phyloP scores from a whole-genome alignment of 2,329 filamentous ascomycete species.

The Ilyonectria mors-panacis region DNA sequence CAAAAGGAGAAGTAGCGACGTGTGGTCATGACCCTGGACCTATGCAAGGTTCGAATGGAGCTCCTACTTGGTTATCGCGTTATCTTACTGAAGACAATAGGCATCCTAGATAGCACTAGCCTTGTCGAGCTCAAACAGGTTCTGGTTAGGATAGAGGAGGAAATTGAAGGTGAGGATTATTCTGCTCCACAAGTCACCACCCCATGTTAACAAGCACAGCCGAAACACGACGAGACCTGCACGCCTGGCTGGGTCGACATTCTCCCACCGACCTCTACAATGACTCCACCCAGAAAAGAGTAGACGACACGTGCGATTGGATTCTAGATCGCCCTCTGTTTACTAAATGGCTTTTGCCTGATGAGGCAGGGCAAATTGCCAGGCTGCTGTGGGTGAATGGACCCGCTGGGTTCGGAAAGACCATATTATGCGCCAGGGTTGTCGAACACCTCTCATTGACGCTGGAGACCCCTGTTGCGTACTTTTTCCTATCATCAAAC shows the following conservation, averaged over 20 bases:
- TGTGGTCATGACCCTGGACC: neutral
- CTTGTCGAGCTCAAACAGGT: neutral
- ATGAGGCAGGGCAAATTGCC: neutral
- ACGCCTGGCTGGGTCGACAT: conserved; percentile 2
- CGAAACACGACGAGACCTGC: conserved; percentile 8
- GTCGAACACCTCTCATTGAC: conserved; percentile 39
- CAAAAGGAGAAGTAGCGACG: neutral
- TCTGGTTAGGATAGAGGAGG: neutral
- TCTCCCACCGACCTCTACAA: neutral
- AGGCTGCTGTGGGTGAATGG: conserved; percentile 22
- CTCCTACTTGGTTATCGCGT: neutral
- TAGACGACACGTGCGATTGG: conserved; percentile 5
- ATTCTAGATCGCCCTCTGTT: conserved; percentile 1
- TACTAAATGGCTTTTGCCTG: neutral
- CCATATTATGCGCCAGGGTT: conserved; percentile 49
- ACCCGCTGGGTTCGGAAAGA: conserved; percentile 52
- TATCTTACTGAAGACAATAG: neutral
- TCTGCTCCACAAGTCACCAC: neutral
- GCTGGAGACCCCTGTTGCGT: conserved; percentile 19
- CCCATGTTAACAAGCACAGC: neutral
- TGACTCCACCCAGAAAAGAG: neutral
- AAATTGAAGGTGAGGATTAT: neutral
- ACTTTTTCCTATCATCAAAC: conserved; percentile 55
- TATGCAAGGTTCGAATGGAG: neutral
- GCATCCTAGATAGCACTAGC: neutral